Evolutionary conservation across 2,329 filamentous ascomycete genomes (phyloP).

Genomic region (Trichoderma hamatum): DNA sequence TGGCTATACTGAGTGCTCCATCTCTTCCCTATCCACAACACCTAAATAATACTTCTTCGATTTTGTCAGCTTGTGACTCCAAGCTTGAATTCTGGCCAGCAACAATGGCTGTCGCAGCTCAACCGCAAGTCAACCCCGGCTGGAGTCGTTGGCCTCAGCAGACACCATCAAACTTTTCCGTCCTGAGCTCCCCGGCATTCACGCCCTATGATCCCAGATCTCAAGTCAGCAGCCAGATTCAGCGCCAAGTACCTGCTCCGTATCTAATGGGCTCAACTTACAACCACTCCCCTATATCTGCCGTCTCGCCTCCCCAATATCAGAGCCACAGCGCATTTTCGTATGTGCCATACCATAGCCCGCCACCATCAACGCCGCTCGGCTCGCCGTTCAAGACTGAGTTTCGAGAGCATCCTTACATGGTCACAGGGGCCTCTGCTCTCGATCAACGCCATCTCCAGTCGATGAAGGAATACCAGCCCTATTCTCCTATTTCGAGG

Average conservation of each 20-base stretch:
- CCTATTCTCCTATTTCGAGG: slow-evolving; percentile 39
- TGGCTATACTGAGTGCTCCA: not conserved
- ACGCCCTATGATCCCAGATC: slow-evolving; percentile 54
- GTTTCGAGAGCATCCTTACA: slow-evolving; percentile 38
- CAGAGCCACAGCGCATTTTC: slow-evolving; percentile 47
- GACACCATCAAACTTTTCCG: slow-evolving; percentile 50
- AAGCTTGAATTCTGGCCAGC: not conserved
- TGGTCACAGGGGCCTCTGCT: slow-evolving; percentile 31
- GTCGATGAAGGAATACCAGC: slow-evolving; percentile 39
- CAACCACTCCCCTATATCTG: slow-evolving; percentile 47
- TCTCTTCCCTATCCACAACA: not conserved
- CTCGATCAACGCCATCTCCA: slow-evolving; percentile 36
- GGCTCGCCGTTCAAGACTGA: slow-evolving; percentile 42
- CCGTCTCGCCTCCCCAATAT: slow-evolving; percentile 48
- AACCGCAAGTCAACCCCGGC: slow-evolving; percentile 48
- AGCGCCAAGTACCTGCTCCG: slow-evolving; percentile 50
- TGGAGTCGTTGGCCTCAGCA: slow-evolving; percentile 62
- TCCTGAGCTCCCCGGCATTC: slow-evolving; percentile 52
- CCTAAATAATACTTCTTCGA: not conserved
- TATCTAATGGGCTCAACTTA: slow-evolving; percentile 53
- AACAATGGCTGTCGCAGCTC: slow-evolving; percentile 53
- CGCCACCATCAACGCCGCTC: slow-evolving; percentile 40
- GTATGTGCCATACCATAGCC: slow-evolving; percentile 49
- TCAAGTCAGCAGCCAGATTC: slow-evolving; percentile 43
- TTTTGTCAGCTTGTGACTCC: not conserved